phyloP scores from a whole-genome alignment of 345 rosid species.

The Camelina laxa region DNA sequence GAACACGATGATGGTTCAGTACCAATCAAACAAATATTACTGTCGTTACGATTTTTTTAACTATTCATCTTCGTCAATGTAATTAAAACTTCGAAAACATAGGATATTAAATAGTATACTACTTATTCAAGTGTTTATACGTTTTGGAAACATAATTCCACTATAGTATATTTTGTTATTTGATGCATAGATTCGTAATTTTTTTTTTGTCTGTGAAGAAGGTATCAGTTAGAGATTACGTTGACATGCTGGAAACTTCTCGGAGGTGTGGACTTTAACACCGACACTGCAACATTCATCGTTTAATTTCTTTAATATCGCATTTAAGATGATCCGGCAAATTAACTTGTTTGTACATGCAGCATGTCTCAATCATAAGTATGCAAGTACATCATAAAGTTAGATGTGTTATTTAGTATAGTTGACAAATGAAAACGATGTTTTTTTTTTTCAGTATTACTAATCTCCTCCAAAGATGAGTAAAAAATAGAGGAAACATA shows the following conservation, averaged over 20 bases:
- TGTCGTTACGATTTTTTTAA: no score
- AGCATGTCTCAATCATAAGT: no score
- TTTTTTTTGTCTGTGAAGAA: neutral
- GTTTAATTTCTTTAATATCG: neutral
- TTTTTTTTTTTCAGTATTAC: neutral
- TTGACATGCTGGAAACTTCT: conserved; percentile 23
- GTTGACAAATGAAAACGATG: neutral
- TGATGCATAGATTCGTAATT: no score
- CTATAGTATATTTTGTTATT: no score
- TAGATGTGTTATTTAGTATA: neutral
- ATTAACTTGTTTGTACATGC: neutral
- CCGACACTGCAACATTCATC: conserved; percentile 27
- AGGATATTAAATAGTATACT: no score
- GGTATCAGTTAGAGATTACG: neutral
- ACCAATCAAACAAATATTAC: neutral
- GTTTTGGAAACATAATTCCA: no score
- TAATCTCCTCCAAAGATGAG: neutral
- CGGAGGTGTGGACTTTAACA: neutral
- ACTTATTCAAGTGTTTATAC: no score
- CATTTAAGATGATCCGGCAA: conserved; percentile 16
- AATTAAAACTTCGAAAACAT: no score
- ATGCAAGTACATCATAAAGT: neutral
- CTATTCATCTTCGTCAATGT: no score
- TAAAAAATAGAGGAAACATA: neutral
- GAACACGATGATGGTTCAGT: neutral